Base-by-base conservation (phyloP, 75 land plant species). In the Gnetum montanum region DNA sequence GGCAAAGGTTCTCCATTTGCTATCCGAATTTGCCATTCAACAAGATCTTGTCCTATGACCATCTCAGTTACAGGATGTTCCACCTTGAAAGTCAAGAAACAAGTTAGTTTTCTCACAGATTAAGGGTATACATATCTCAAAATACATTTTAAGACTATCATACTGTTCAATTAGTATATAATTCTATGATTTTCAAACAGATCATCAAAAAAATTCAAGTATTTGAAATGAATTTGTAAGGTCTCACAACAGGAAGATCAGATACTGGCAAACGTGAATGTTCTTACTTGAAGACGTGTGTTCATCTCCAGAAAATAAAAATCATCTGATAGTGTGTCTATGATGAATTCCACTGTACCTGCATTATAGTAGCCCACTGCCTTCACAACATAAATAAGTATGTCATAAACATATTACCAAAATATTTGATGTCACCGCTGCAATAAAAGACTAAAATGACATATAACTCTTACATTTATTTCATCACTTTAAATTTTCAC, bases 11-110 rank as follows among this genome's bases (percentile, higher is more conserved):
- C 98, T 24, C 98, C 98, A 70, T 83, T 86, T 49, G 98, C 96
- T 60, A 94, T 81, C 59, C 87, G 87, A 38, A 94, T 94, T 55
- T 94, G 98, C 98, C 98, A 94, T 68, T 94, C 98, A 0, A 94
- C 98, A 53, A 94, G 85, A 67, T 94, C 98, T 74, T 90, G 90
- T 31, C 83, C 80, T 47, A 84, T 83, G 47, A 94, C 68, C 98
- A 94, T 94, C 68, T 94, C 98, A 20, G 98, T 94, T n/a, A 94
- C 88, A 61, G 96, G 96, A 62, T 94, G 98, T 54, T 94, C 98
- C 71, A 94, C 98, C 98, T 94, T n/a, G n/a, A 59, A 18, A 62
- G 43, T 43, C 62, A n/a, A 46, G 48, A 46, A 22, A 22, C 24
- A n/a, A n/a, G n/a, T n/a, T n/a, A n/a, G n/a, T n/a, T n/a, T n/a